Base-by-base conservation (phyloP, 164 flowering plant genomes). In the Tetracentron sinense region DNA sequence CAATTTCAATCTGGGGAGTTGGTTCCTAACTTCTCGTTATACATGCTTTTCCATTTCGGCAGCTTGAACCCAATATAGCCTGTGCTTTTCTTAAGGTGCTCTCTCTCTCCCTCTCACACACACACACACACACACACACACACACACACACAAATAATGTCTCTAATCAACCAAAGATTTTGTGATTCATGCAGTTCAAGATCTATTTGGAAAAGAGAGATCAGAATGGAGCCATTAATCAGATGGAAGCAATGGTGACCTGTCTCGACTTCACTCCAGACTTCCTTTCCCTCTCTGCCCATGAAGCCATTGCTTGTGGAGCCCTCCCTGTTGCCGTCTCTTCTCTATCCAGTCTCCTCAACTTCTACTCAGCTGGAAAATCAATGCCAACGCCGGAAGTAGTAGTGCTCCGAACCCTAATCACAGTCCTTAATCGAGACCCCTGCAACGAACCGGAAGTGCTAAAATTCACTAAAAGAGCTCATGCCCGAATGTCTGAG, bases 221-320 rank as follows among this genome's bases (percentile, higher is more conserved):
- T 31, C 80, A 71, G 46, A 64, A 53, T 15, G 64, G 64, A 2
- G 97, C 97, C 28, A 75, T 84, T 17, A 56, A 70, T 66, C 92
- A 88, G 75, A 68, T 92, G 63, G 87, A 83, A 72, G 76, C 88
- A 49, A 89, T 94, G 97, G 48, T 75, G 16, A 62, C 82, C 65
- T 91, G 94, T 82, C 76, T 82, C 17, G 99, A 94, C 73, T 94
- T 91, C 76, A 81, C 80, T 53, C 81, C 96, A 3, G 96, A 89
- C 33, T 94, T 91, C 81, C 82, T 91, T 64, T 77, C 81, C 54
- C 96, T 94, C 7, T 60, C 99, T 42, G 96, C 96, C 48, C 97
- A 91, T 69, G 99, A 94, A 81, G 96, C 97, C 66, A 66, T 89
- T 64, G 89, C 99, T 55, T 91, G 85, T 58, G 77, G 60, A 52